Evolutionary conservation across 345 rosid genomes (phyloP), one percentile per base, ranked within the genome.

Genomic region (Eucalyptus marginata): DNA sequence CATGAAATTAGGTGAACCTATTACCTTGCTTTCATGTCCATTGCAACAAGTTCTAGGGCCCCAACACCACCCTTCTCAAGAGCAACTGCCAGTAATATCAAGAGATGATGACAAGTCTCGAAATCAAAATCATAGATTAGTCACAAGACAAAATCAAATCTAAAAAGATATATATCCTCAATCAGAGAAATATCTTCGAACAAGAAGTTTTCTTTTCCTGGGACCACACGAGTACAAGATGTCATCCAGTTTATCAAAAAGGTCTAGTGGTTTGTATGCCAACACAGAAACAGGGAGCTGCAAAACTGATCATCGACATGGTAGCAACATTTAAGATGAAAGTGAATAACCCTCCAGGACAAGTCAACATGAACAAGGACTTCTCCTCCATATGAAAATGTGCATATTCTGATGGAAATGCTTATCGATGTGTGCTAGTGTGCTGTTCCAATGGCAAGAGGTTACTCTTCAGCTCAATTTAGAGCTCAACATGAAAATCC

Each of bases 21-120:
- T 86, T 89, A 97, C 99, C 99, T 96, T 62, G 99, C 99, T 96
- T 98, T 98, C 99, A 98, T 98, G 94, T 98, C 99, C 99, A 98
- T 98, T 86, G 99, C 99, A 92, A 98, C 99, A 92, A 98, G 98
- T 94, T 98, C 99, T 91, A 98, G 90, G 17, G 99, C 99, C 68
- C 99, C 99, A 86, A 96, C 99, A 54, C 99, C 99, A 59, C 99
- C 99, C 92, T 98, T 98, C 79, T 98, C 99, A 90, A 98, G 94
- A 89, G 98, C 97, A 92, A 93, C 99, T 97, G 97, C 91, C 89
- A 44, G 80, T 5, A 56, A 89, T 54, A 80, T 86, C 49, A 85
- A 64, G 87, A 51, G 85, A 83, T 90, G 87, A 51, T 43, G 47
- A 7, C 18, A 36, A 76, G 47, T 76, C 83, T 76, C 46, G 1